Evolutionary conservation across 495 filamentous ascomycete species (phyloP).

Genomic region (Penicillium verhagenii): DNA sequence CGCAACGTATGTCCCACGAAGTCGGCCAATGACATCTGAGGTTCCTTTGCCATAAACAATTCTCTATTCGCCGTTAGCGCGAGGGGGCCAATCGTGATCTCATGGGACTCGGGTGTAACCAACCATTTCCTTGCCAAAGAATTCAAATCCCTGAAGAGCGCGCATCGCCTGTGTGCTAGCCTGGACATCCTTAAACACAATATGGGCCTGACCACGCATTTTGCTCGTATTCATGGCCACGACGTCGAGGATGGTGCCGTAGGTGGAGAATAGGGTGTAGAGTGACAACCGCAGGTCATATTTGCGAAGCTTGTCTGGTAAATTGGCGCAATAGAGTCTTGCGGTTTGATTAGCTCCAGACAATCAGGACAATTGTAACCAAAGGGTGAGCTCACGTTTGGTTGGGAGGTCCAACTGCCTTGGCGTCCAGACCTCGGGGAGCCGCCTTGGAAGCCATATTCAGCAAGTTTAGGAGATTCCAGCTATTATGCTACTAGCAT

Average conservation of each 20-base stretch:
- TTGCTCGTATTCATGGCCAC: slow-evolving; percentile 82
- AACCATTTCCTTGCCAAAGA: slow-evolving; percentile 87
- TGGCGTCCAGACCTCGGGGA: slow-evolving; percentile 37
- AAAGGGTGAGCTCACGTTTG: slow-evolving; percentile 61
- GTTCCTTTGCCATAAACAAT: slow-evolving; percentile 86
- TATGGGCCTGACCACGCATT: slow-evolving; percentile 93
- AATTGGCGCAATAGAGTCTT: slow-evolving; percentile 84
- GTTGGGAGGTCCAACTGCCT: slow-evolving; percentile 54
- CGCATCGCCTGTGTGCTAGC: slow-evolving; percentile 88
- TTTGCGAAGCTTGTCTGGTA: slow-evolving; percentile 84
- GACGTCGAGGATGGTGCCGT: slow-evolving; percentile 92
- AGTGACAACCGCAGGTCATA: slow-evolving; percentile 76
- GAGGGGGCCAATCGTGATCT: background rate
- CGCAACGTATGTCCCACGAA: slow-evolving; percentile 83
- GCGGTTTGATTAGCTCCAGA: slow-evolving; percentile 28
- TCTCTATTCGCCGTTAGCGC: slow-evolving; percentile 51
- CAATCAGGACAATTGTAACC: slow-evolving; percentile 8
- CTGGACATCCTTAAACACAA: slow-evolving; percentile 85
- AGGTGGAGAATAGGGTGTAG: slow-evolving; percentile 91
- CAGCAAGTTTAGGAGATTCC: background rate
- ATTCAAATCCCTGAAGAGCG: slow-evolving; percentile 79
- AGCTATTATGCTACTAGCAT: background rate
- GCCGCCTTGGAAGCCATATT: slow-evolving; percentile 42
- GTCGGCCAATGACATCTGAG: slow-evolving; percentile 79
- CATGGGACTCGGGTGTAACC: slow-evolving; percentile 21